These are phyloP conservation scores for Rhododendron williamsianum DNA, from an alignment of 148 eudicot species.

Conservation along the genomic window DNA sequence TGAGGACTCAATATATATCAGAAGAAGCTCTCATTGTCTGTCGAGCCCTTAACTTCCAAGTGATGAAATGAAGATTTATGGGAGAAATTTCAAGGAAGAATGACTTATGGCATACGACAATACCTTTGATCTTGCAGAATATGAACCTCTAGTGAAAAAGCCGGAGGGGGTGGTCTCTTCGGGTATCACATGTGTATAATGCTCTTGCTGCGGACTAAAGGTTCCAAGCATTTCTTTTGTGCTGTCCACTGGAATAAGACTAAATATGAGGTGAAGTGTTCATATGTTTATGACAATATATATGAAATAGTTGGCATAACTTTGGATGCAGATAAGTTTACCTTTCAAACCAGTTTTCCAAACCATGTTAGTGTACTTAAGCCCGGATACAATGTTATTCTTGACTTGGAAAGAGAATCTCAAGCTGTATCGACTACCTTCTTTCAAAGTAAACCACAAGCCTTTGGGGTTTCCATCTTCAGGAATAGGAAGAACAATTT, in stretches of 20 bases:
- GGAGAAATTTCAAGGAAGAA: background rate
- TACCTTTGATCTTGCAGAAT: constrained; percentile 59
- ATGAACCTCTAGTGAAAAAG: constrained; percentile 59
- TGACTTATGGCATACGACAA: background rate
- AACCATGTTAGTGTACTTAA: constrained; percentile 58
- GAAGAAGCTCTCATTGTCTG: background rate
- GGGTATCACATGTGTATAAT: constrained; percentile 57
- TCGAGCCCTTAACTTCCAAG: background rate
- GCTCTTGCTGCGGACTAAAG: constrained; percentile 61
- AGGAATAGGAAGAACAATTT: constrained; percentile 52
- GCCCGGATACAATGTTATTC: constrained; percentile 60
- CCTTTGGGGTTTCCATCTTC: constrained; percentile 61
- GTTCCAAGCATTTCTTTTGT: constrained; percentile 68
- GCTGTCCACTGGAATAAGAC: constrained; percentile 42
- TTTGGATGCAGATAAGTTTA: constrained; percentile 8
- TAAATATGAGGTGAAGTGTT: constrained; percentile 2
- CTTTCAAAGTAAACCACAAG: constrained; percentile 68
- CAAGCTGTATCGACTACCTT: constrained; percentile 59
- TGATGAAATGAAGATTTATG: background rate
- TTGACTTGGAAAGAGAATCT: constrained; percentile 55
- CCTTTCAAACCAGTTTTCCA: constrained; percentile 74
- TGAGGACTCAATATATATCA: background rate
- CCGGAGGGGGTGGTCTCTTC: constrained; percentile 68
- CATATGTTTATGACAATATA: background rate
- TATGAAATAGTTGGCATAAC: too few species aligned